Base-by-base conservation (phyloP, 495 filamentous ascomycete species). In the Ascodesmis nigricans region DNA sequence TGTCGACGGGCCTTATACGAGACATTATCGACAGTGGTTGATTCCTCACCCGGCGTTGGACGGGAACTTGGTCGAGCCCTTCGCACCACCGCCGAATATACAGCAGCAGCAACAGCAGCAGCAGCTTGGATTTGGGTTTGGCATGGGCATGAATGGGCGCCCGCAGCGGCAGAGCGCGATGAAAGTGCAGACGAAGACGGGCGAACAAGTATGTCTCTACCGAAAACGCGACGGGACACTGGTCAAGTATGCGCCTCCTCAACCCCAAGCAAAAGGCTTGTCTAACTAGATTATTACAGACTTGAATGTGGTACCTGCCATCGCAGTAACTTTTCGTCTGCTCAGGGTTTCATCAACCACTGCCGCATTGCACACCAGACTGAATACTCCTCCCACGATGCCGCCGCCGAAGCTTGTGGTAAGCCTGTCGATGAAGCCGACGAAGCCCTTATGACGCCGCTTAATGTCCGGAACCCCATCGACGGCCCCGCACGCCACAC, bases 261-360 rank as follows among this genome's bases (percentile, higher is more conserved):
- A 21, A 14, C 18, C 18, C 1, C 34, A 19, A 3, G 10, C n/a
- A 11, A 33, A 67, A 68, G 48, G 52, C 60, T 21, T 67, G 6
- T 6, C 23, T 25, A 6, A 11, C 11, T 6, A 25, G 40, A 34
- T 35, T 32, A 39, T 26, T 30, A 5, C 23, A 90, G 90, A 55
- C 65, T 95, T 29, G 70, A 84, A 31, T 97, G 87, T 57, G 61
- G 82, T 32, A 75, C 87, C 49, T 97, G 87, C 48, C 66, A 78
- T 26, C 62, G 80, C 36, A 75, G 74, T 56, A 76, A 93, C 51
- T 95, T 93, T 53, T 81, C 75, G 28, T 92, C 81, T 54, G 79
- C 79, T 1, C 87, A 97, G 53, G 87, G 87, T 2, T 95, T 97
- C 49, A 84, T 97, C 58, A 97, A 97, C 45, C 87, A 97, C 47